Percentiles rank a stretch among this genome's conserved stretches.
Evolutionary conservation across 2,329 filamentous ascomycete species (phyloP).

Genomic region (Paraconiothyrium sp.): DNA sequence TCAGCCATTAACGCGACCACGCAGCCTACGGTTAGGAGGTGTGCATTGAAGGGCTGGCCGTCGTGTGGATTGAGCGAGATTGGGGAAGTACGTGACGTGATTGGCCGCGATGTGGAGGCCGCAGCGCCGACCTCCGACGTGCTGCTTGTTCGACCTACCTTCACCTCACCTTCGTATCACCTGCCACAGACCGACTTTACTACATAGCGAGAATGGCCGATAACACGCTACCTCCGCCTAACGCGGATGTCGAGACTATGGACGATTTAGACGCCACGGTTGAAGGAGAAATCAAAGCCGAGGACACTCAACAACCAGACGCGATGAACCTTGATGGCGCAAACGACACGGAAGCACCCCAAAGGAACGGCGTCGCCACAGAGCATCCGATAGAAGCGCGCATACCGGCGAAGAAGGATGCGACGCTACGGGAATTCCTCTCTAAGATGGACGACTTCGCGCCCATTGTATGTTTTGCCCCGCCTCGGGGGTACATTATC

Average conservation of each 20-base stretch:
- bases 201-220: constrained; percentile 43
- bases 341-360: constrained; percentile 46
- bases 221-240: constrained; percentile 37
- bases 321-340: constrained; percentile 54
- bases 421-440: constrained; percentile 89
- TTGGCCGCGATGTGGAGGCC: constrained; percentile 7
- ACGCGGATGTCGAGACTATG: constrained; percentile 42
- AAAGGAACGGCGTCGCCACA: constrained; percentile 45
- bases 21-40: not conserved
- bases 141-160: constrained; percentile 13
- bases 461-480: constrained; percentile 76
- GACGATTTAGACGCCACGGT: constrained; percentile 53
- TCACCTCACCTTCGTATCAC: constrained; percentile 23
- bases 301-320: constrained; percentile 49
- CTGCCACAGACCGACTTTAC: constrained; percentile 1
- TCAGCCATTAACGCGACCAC: too few species aligned
- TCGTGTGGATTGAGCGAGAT: not conserved
- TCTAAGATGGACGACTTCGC: constrained; percentile 98
- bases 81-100: constrained; percentile 14
- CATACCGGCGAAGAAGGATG: constrained; percentile 86
- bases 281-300: constrained; percentile 53
- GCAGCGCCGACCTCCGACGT: constrained; percentile 16
- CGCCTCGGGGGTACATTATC: constrained; percentile 5
- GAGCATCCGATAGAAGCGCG: constrained; percentile 66
- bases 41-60: not conserved